Base-by-base conservation (phyloP, 2,329 filamentous ascomycete genomes). In the Rugonectria rugulosa region DNA sequence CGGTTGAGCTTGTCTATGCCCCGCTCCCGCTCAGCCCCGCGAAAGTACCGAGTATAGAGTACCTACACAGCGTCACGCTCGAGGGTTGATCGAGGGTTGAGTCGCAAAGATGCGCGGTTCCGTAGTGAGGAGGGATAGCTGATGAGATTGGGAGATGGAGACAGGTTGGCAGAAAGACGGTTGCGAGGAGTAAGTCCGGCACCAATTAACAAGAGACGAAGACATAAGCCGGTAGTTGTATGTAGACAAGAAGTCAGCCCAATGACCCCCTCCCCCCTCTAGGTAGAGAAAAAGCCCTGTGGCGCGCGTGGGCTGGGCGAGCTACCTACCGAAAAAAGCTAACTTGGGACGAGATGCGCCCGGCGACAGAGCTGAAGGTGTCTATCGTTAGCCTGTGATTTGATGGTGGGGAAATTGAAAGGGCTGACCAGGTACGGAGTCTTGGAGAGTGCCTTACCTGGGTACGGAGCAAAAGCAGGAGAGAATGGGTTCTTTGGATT, bases 1-100 rank as follows among this genome's bases (percentile, higher is more conserved):
- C 32, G 17, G 36, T 49, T 38, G 17, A 26, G 26, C 20, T 50
- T 29, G 27, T 15, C 17, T 38, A 26, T 66, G 64, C 65, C 65
- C 65, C 64, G 64, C 56, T 59, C 65, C 65, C 64, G 64, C 56
- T 59, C 49, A 56, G 57, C 54, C 58, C 59, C 54, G 46, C 57
- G 45, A 49, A 49, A 53, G 32, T 36, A 42, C 41, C 23, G n/a
- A n/a, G n/a, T n/a, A n/a, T n/a, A n/a, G n/a, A n/a, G n/a, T n/a
- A n/a, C n/a, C n/a, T n/a, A n/a, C n/a, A n/a, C n/a, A n/a, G n/a
- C n/a, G n/a, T n/a, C n/a, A n/a, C n/a, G n/a, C n/a, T n/a, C n/a
- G n/a, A n/a, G n/a, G n/a, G n/a, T n/a, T n/a, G n/a, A n/a, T n/a
- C n/a, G n/a, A n/a, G n/a, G n/a, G n/a, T n/a, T n/a, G n/a, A n/a